A percentile compares a stretch with the other conserved stretches of the same genome.
Evolutionary conservation across 805 yeast species (phyloP).

Genomic region (Candida insectalens): DNA sequence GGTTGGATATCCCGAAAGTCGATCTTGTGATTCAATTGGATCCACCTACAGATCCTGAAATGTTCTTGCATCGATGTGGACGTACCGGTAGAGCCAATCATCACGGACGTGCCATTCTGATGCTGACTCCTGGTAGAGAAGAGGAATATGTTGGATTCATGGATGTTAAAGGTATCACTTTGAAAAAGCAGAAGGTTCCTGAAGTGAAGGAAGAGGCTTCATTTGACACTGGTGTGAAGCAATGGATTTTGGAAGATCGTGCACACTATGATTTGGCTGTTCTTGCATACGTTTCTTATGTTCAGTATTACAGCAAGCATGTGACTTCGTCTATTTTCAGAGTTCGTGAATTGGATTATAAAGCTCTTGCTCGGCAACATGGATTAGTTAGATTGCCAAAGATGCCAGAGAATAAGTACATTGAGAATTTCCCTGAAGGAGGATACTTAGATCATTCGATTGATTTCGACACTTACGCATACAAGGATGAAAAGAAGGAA

Average conservation of each 20-base stretch:
- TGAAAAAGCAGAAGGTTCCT: slow-evolving; percentile 31
- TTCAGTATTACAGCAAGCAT: slow-evolving; percentile 81
- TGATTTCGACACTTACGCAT: slow-evolving; percentile 60
- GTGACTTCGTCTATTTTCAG: slow-evolving; percentile 83
- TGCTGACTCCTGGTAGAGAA: slow-evolving; percentile 69
- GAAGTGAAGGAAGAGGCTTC: slow-evolving; percentile 8
- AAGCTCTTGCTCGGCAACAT: slow-evolving; percentile 63
- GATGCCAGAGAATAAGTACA: slow-evolving; percentile 78
- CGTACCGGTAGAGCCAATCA: slow-evolving; percentile 91
- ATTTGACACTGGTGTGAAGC: slow-evolving; percentile 24
- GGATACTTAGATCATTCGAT: slow-evolving; percentile 64
- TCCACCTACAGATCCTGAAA: slow-evolving; percentile 89
- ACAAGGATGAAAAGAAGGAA: slow-evolving; percentile 59
- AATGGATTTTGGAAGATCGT: slow-evolving; percentile 66
- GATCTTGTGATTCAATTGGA: slow-evolving; percentile 91
- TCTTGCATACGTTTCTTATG: slow-evolving; percentile 71
- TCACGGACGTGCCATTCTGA: slow-evolving; percentile 67
- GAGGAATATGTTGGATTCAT: slow-evolving; percentile 74
- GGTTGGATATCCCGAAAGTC: slow-evolving; percentile 90
- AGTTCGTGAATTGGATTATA: slow-evolving; percentile 56
- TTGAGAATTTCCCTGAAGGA: slow-evolving; percentile 47
- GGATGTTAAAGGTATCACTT: slow-evolving; percentile 54
- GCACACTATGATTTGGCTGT: slow-evolving; percentile 76
- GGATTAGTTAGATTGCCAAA: slow-evolving; percentile 79
- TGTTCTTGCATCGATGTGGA: slow-evolving; percentile 90